Evolutionary conservation across 1,139 yeast genomes (phyloP).

Genomic region (Yamadazyma atmosphaerica): DNA sequence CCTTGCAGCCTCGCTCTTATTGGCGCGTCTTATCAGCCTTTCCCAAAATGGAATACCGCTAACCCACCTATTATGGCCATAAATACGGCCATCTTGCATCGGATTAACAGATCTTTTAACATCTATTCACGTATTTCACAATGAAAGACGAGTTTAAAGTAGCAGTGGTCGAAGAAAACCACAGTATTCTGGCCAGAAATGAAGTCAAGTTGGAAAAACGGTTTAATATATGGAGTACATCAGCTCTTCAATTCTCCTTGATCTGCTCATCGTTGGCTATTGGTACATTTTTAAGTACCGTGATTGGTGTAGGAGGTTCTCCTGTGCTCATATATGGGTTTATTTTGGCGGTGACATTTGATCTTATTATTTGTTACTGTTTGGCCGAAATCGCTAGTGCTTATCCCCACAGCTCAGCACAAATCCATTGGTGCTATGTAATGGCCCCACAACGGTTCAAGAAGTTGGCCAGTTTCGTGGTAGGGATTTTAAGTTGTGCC

Average conservation of each 20-base stretch:
- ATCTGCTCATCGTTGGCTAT: constrained; percentile 28
- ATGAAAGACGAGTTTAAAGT: not conserved
- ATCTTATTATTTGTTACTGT: constrained; percentile 23
- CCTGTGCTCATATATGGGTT: constrained; percentile 26
- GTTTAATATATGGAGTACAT: constrained; percentile 24
- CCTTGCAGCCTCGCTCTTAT: no score
- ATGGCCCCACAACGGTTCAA: constrained; percentile 22
- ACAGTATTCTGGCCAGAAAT: not conserved
- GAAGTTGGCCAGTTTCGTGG: constrained; percentile 34
- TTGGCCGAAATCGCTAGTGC: constrained; percentile 30
- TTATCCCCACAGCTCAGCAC: constrained; percentile 30
- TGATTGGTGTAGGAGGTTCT: constrained; percentile 28
- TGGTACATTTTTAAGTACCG: constrained; percentile 26
- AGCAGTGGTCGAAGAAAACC: not conserved
- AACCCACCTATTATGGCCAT: not conserved
- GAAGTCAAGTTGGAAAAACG: constrained; percentile 17
- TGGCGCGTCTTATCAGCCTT: no score
- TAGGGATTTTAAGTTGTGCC: constrained; percentile 53
- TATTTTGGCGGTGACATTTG: constrained; percentile 21
- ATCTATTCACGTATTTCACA: no score
- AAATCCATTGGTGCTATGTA: constrained; percentile 30
- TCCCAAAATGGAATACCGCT: not conserved
- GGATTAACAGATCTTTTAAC: no score
- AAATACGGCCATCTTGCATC: not conserved
- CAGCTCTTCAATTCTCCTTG: constrained; percentile 24